Percentiles rank a stretch among this genome's conserved stretches.
Conservation (phyloP, 495 filamentous ascomycete species). For the Neurospora sublineolata region DNA sequence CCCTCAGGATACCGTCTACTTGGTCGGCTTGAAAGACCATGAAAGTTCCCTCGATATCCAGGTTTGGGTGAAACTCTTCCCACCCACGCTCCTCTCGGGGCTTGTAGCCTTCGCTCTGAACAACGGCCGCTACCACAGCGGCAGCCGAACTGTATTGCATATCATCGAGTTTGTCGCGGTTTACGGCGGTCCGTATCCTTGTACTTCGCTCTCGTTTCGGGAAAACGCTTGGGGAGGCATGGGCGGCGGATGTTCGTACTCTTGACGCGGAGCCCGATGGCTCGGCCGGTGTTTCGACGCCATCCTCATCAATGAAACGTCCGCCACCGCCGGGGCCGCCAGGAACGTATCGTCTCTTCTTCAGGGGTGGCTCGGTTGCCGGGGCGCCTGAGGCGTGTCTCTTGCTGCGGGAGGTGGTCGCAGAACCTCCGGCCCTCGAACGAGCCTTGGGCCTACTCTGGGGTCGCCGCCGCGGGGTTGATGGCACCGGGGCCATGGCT, state of each 20-base stretch:
- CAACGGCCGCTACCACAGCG: conserved; percentile 70
- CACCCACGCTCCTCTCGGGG: conserved; percentile 91
- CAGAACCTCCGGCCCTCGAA: conserved; percentile 25
- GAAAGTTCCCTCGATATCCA: conserved; percentile 74
- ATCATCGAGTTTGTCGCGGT: conserved; percentile 35
- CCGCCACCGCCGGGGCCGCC: conserved; percentile 73
- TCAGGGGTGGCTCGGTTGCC: conserved; percentile 41
- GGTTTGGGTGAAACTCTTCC: conserved; percentile 92
- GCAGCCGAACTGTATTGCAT: conserved; percentile 66
- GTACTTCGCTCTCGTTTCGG: conserved; percentile 42
- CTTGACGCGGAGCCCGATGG: conserved; percentile 14
- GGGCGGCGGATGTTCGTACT: conserved; percentile 22
- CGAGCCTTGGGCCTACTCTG: conserved; percentile 32
- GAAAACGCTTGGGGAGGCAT: conserved; percentile 30
- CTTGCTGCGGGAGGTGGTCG: conserved; percentile 31
- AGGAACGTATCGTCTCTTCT: conserved; percentile 54
- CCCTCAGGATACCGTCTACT: conserved; percentile 55
- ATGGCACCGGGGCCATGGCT: conserved; percentile 31
- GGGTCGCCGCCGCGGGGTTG: conserved; percentile 30
- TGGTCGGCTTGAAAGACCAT: conserved; percentile 71
- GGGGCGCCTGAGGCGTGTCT: conserved; percentile 25
- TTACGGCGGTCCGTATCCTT: conserved; percentile 38
- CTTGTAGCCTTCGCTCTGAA: conserved; percentile 90
- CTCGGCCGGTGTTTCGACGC: conserved; percentile 37
- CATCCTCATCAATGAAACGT: conserved; percentile 57